Base-by-base conservation (phyloP, 257 asterid species). In the Apocynum venetum region DNA sequence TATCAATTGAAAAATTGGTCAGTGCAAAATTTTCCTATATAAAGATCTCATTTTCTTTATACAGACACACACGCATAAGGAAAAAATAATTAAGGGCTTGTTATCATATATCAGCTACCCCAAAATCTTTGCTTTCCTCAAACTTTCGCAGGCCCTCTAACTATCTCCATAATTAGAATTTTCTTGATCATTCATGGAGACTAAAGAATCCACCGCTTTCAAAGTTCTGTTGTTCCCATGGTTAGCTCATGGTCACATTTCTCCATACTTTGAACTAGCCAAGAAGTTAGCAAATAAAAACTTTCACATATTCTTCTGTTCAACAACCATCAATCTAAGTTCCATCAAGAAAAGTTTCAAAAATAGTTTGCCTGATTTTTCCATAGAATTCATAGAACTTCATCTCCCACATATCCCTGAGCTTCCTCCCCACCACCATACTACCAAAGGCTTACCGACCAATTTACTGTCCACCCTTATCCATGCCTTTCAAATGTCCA, bases 191-290 rank as follows among this genome's bases (percentile, higher is more conserved):
- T 48, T 68, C 6, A 76, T 76, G 86, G 85, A 78, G 71, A 74
- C 67, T 59, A 53, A 70, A 75, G 67, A 85, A 49, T 49, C 74
- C 44, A 15, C 55, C 3, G 75, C 43, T 15, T 55, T 67, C 25
- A 82, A 65, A 53, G 82, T 86, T 36, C 76, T 86, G 4, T 77
- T 88, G 86, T 78, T 88, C 75, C 89, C 91, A 82, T 85, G 89
- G 89, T 64, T 87, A 38, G 91, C 88, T 74, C 86, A 85, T 80
- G 88, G 91, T 36, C 91, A 85, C 72, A 78, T 84, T 72, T 55
- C 31, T 14, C 88, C 91, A 31, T 85, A 71, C 55, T 80, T 85
- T 14, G 90, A 90, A 67, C 86, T 88, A 36, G 87, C 91, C 72
- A 89, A 87, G 77, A 73, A 59, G 11, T 91, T 90, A 64, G 57